Evolutionary conservation across 2,329 filamentous ascomycete genomes (phyloP).

Genomic region (Talaromyces sp.): DNA sequence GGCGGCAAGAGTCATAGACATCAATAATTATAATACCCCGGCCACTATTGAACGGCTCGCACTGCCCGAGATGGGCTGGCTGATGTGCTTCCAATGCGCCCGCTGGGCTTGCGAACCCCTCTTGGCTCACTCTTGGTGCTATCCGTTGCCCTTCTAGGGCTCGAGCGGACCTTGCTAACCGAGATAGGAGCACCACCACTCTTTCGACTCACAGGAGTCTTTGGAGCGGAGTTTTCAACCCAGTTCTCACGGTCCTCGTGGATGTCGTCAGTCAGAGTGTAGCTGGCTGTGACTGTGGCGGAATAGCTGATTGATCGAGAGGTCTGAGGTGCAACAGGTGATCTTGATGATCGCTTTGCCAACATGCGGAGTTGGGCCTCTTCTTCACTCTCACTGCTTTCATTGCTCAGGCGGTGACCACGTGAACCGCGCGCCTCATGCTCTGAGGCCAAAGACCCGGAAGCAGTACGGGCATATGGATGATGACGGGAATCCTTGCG

Average conservation of each 20-base stretch:
- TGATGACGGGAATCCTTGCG: constrained; percentile 74
- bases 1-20: constrained; percentile 11
- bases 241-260: constrained; percentile 71
- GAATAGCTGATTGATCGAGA: constrained; percentile 74
- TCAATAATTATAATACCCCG: constrained; percentile 2
- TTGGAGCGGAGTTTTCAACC: constrained; percentile 48
- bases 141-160: constrained; percentile 50
- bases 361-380: constrained; percentile 78
- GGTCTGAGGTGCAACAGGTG: constrained; percentile 64
- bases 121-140: constrained; percentile 39
- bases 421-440: constrained; percentile 51
- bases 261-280: constrained; percentile 63
- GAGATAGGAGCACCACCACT: constrained; percentile 55
- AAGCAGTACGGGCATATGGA: constrained; percentile 66
- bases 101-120: constrained; percentile 51
- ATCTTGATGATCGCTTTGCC: constrained; percentile 67
- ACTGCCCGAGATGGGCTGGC: constrained; percentile 32
- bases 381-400: constrained; percentile 72
- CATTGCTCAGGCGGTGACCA: constrained; percentile 61
- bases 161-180: constrained; percentile 66
- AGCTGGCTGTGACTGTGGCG: constrained; percentile 71
- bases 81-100: constrained; percentile 47
- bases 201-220: constrained; percentile 60
- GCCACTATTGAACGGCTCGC: constrained; percentile 25
- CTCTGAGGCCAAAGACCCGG: constrained; percentile 45